Conservation (phyloP, 805 yeast genomes). For the Barnettozyma populi region DNA sequence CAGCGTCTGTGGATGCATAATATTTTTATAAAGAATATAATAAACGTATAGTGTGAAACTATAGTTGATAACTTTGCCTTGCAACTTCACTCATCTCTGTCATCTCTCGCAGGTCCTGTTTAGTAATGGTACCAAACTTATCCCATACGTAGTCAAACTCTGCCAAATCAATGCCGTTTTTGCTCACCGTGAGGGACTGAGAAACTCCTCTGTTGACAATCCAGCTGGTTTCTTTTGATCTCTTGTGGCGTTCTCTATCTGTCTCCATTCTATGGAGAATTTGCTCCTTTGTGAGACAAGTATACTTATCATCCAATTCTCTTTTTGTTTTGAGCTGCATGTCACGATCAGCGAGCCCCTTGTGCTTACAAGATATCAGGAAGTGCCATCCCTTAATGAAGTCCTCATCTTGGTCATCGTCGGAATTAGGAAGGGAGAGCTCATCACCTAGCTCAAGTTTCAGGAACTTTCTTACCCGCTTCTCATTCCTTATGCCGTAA, state of each 20-base stretch:
- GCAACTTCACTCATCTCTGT: slow-evolving; percentile 52
- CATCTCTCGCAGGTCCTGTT: slow-evolving; percentile 45
- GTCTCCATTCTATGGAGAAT: slow-evolving; percentile 80
- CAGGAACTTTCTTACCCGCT: background rate
- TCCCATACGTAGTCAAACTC: slow-evolving; percentile 48
- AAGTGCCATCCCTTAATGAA: slow-evolving; percentile 20
- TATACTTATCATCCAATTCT: background rate
- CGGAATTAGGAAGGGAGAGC: background rate
- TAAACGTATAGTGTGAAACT: background rate
- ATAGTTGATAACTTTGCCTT: slow-evolving; percentile 38
- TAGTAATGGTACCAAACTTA: slow-evolving; percentile 30
- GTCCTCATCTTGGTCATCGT: slow-evolving; percentile 4
- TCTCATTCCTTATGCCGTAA: slow-evolving; percentile 10
- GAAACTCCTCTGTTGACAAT: slow-evolving; percentile 44
- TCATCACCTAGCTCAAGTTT: slow-evolving; percentile 2
- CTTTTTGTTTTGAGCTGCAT: slow-evolving; percentile 5
- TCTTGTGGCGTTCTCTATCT: slow-evolving; percentile 86
- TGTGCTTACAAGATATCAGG: slow-evolving; percentile 16
- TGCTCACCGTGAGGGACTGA: background rate
- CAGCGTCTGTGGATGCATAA: background rate
- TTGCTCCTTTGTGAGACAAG: slow-evolving; percentile 37
- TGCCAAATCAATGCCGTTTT: slow-evolving; percentile 29
- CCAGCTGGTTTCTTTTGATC: slow-evolving; percentile 80
- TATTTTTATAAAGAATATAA: no score
- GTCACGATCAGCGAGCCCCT: slow-evolving; percentile 13